Evolutionary conservation across 148 eudicot species (phyloP).

Genomic region (Spergularia marina): DNA sequence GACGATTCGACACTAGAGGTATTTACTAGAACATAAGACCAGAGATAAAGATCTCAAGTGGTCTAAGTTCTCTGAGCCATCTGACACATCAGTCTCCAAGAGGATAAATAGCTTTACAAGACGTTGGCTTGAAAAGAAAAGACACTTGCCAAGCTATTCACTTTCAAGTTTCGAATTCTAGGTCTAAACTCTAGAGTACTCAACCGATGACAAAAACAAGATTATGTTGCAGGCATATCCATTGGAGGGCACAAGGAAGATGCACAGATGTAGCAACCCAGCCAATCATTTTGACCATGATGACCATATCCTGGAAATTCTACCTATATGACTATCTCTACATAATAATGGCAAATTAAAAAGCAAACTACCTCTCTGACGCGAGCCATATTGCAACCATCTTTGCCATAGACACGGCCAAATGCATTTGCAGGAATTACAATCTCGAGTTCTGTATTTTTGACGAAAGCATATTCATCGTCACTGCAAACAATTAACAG

Average conservation of each 20-base stretch:
- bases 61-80: neutral
- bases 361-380: conserved; percentile 12
- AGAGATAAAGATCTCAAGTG: neutral
- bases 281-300: too few species aligned
- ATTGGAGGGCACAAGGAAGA: too few species aligned
- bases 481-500: conserved; percentile 15
- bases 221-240: too few species aligned
- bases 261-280: too few species aligned
- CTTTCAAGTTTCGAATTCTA: too few species aligned
- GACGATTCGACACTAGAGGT: neutral
- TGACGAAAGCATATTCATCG: conserved; percentile 9
- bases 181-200: too few species aligned
- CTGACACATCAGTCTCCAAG: neutral
- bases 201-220: too few species aligned
- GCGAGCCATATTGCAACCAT: conserved; percentile 20
- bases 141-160: too few species aligned
- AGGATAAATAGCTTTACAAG: neutral
- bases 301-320: neutral
- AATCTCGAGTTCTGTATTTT: conserved; percentile 19
- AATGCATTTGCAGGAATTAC: conserved; percentile 15
- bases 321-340: neutral
- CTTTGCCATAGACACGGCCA: conserved; percentile 15
- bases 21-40: neutral
- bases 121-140: too few species aligned
- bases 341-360: neutral